Evolutionary conservation across 495 filamentous ascomycete species (phyloP), one percentile per base, ranked within the genome.

Genomic region (Trichoderma parareesei): DNA sequence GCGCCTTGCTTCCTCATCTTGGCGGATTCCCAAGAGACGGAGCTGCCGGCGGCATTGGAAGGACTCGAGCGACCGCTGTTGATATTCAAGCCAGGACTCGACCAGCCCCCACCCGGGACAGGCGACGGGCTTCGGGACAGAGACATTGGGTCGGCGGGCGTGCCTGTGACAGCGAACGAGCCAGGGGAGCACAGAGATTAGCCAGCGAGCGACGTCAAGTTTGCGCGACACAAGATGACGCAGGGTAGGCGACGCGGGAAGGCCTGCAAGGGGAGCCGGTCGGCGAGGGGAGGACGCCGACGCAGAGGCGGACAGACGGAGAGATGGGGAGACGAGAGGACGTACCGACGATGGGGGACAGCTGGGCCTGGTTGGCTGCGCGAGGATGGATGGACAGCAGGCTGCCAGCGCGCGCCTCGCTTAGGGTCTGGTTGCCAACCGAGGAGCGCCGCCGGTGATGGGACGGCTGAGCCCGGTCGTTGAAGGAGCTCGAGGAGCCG

Each of bases 101-200:
- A 85, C 92, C 92, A 96, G 68, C 91, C 91, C 70, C 89, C 90
- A 68, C 88, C 89, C 67, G 84, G 85, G 64, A 84, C 83, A 66
- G 91, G 91, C 60, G 90, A 93, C 59, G 91, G 91, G 70, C 90
- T 93, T 75, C 90, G 85, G 63, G 90, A 92, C 64, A 92, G 75
- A 68, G 91, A 90, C 92, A 96, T 95, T 67, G 78, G 74, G 67
- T 68, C 67, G 61, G 72, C 78, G 33, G 81, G 79, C 40, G 78
- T 82, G 65, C 77, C 80, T 79, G 64, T 44, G 61, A 64, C 57
- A 16, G 14, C 5, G 62, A 16, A 13, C 5, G 62, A 35, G 7
- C 62, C 41, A 64, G 14, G 62, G 18, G 48, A 41, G 14, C 48
- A 41, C 48, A 44, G n/a, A 18, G 62, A 65, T 72, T 62, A 69